Evolutionary conservation across 1,284 basidiomycete genomes (phyloP).

Genomic region (Rhodotorula sp.): DNA sequence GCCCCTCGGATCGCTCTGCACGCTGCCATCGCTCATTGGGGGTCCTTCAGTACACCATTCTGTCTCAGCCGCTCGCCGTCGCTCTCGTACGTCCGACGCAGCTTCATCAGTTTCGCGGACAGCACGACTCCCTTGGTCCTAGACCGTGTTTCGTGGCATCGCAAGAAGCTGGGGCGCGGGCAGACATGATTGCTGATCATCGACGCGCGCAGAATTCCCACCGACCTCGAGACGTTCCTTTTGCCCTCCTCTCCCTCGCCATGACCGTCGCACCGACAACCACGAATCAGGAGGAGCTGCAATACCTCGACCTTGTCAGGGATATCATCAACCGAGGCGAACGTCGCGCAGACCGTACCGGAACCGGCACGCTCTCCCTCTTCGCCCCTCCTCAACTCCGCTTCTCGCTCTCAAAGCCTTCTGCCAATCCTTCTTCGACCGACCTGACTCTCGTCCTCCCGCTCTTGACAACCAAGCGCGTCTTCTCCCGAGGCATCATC

Average conservation of each 20-base stretch:
- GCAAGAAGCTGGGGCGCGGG: no score
- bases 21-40: no score
- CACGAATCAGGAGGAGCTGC: slow-evolving; percentile 63
- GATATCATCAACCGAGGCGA: slow-evolving; percentile 73
- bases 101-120: no score
- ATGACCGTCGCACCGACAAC: neutral
- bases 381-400: slow-evolving; percentile 85
- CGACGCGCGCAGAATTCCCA: no score
- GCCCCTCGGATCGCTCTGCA: no score
- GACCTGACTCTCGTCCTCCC: slow-evolving; percentile 59
- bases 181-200: no score
- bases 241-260: neutral
- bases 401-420: slow-evolving; percentile 67
- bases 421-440: neutral
- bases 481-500: slow-evolving; percentile 84
- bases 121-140: no score
- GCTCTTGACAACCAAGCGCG: slow-evolving; percentile 91
- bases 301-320: slow-evolving; percentile 78
- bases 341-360: slow-evolving; percentile 78
- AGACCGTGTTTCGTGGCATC: no score
- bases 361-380: slow-evolving; percentile 83
- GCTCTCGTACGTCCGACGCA: no score
- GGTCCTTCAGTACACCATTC: no score
- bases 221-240: no score
- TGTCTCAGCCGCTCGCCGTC: no score